Evolutionary conservation across 305 asterid species (phyloP).

Genomic region (Plantago coronopus): DNA sequence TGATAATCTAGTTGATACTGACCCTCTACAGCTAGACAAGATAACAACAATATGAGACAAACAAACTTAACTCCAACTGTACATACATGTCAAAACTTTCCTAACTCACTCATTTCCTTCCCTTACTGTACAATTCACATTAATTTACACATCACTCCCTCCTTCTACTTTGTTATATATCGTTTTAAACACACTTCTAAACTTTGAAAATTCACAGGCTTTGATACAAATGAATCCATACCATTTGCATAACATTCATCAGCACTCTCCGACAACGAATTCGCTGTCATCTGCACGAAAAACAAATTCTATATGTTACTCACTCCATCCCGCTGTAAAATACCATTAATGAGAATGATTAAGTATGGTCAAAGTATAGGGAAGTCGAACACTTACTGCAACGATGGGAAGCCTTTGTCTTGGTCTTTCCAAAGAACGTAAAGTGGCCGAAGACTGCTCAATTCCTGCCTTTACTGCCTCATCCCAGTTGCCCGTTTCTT

Average conservation of each 20-base stretch:
- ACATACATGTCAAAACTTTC: slow-evolving; percentile 53
- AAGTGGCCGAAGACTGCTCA: slow-evolving; percentile 38
- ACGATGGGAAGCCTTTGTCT: slow-evolving; percentile 58
- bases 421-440: slow-evolving; percentile 31
- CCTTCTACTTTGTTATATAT: slow-evolving; percentile 40
- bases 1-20: not conserved
- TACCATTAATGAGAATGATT: not conserved
- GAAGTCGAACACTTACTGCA: slow-evolving; percentile 46
- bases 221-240: slow-evolving; percentile 90
- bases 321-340: too few species aligned
- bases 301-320: too few species aligned
- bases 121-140: slow-evolving; percentile 45
- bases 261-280: slow-evolving; percentile 75
- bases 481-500: slow-evolving; percentile 84
- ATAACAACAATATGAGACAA: slow-evolving; percentile 16
- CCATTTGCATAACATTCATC: slow-evolving; percentile 92
- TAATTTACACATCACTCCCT: slow-evolving; percentile 43
- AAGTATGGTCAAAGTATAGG: not conserved
- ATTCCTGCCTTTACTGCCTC: slow-evolving; percentile 75
- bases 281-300: slow-evolving; percentile 87
- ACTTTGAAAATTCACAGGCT: slow-evolving; percentile 71
- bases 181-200: slow-evolving; percentile 63
- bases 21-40: not conserved
- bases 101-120: slow-evolving; percentile 35
- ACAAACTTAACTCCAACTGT: slow-evolving; percentile 18